Conservation (phyloP, 352 stramenopile genomes). For the Aphanomyces euteiches region DNA sequence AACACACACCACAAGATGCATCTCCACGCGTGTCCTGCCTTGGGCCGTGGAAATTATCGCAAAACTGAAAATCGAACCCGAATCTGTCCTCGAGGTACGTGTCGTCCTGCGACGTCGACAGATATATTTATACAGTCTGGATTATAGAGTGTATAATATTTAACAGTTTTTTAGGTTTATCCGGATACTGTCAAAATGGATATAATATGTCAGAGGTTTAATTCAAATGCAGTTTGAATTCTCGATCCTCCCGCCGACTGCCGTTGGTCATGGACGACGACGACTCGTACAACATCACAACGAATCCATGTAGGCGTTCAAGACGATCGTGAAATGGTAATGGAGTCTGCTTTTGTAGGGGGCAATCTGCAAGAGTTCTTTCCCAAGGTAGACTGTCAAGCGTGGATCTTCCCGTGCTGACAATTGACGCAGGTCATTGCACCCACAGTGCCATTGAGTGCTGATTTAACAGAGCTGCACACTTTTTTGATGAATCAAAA, state of each 20-base stretch:
- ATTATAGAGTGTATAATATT: too few species aligned
- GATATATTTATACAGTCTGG: too few species aligned
- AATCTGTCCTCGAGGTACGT: too few species aligned
- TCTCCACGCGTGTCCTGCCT: neutral
- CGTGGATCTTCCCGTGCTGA: too few species aligned
- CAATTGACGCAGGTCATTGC: conserved; percentile 42
- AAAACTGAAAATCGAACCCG: too few species aligned
- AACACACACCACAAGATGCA: conserved; percentile 41
- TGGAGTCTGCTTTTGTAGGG: conserved; percentile 13
- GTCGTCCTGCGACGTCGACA: too few species aligned
- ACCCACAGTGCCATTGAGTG: conserved; percentile 46
- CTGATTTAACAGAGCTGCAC: conserved; percentile 52
- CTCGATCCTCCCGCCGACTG: neutral
- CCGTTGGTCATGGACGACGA: conserved; percentile 12
- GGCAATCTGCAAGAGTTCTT: conserved; percentile 29
- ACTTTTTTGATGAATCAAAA: conserved; percentile 59
- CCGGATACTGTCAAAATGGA: neutral
- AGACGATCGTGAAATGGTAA: neutral
- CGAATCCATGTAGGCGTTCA: conserved; percentile 12
- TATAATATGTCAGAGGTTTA: neutral
- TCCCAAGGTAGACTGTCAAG: conserved; percentile 14
- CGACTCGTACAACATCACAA: conserved; percentile 21
- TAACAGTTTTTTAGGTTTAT: too few species aligned
- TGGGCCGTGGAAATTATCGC: too few species aligned
- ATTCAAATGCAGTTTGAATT: neutral